These are phyloP conservation scores for Phaeosphaeria sp. DNA, from an alignment of 2,329 filamentous ascomycete genomes.

Conservation along the genomic window DNA sequence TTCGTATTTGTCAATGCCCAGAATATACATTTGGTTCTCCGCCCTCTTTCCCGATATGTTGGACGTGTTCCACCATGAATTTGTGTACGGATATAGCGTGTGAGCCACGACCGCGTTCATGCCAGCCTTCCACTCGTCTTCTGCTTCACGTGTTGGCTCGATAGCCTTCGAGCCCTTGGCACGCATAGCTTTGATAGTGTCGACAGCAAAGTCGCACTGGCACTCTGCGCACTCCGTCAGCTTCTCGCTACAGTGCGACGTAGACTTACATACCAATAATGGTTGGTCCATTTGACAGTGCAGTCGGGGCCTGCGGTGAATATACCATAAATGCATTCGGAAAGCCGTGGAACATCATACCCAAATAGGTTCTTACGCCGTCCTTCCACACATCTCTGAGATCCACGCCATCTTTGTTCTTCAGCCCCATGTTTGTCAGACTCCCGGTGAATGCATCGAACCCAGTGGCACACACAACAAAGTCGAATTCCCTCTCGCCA, in stretches of 20 bases:
- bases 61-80: constrained; percentile 50
- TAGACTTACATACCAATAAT: constrained; percentile 32
- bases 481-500: constrained; percentile 58
- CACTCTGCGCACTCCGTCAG: constrained; percentile 22
- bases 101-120: constrained; percentile 41
- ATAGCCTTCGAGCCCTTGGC: constrained; percentile 38
- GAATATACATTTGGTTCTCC: constrained; percentile 49
- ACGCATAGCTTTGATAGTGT: constrained; percentile 42
- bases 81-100: constrained; percentile 47
- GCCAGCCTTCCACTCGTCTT: constrained; percentile 47
- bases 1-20: constrained; percentile 38
- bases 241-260: not conserved
- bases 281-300: constrained; percentile 53
- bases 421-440: constrained; percentile 42
- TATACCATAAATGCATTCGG: constrained; percentile 51
- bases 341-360: constrained; percentile 47
- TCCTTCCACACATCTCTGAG: constrained; percentile 48
- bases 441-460: constrained; percentile 51
- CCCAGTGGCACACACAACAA: constrained; percentile 56
- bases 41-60: constrained; percentile 52
- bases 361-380: constrained; percentile 47
- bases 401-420: constrained; percentile 38
- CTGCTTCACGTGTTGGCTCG: constrained; percentile 46
- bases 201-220: constrained; percentile 50
- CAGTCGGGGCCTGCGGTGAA: constrained; percentile 52